Conservation (phyloP, 202 grass and related monocot species). For the Musa balbisiana region DNA sequence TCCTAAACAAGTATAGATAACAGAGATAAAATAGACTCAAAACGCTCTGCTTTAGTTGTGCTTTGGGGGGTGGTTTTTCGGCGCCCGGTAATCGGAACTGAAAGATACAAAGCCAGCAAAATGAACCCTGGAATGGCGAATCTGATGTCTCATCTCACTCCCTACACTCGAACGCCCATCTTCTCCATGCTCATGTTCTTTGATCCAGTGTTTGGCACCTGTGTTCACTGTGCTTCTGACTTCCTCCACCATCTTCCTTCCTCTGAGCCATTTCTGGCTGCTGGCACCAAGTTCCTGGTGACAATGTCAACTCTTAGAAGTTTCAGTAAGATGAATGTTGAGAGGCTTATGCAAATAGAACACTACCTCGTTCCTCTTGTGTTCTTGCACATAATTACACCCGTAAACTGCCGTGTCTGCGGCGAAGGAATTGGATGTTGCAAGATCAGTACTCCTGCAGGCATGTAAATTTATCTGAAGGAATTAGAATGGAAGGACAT, state of each 20-base stretch:
- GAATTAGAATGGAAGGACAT: background rate
- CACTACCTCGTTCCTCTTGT: background rate
- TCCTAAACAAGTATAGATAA: background rate
- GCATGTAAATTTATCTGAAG: background rate
- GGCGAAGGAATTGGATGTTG: background rate
- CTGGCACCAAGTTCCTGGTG: background rate
- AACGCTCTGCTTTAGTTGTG: slow-evolving; percentile 19
- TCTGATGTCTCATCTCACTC: slow-evolving; percentile 16
- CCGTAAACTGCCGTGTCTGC: background rate
- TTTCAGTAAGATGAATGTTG: no score
- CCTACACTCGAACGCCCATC: slow-evolving; percentile 17
- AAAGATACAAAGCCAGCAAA: slow-evolving; percentile 26
- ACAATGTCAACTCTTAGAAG: background rate
- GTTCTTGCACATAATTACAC: no score
- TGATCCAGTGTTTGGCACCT: slow-evolving; percentile 27
- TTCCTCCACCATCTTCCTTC: slow-evolving; percentile 2
- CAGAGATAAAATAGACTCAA: background rate
- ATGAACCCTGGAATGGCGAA: background rate
- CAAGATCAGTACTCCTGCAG: no score
- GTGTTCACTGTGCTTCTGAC: background rate
- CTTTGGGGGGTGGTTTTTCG: slow-evolving; percentile 22
- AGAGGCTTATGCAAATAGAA: no score
- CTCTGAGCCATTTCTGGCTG: background rate
- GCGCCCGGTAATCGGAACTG: slow-evolving; percentile 19
- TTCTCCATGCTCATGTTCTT: slow-evolving; percentile 11